Evolutionary conservation across 2,329 filamentous ascomycete genomes (phyloP), one percentile per base, ranked within the genome.

Genomic region (Microthyrium microscopicum): DNA sequence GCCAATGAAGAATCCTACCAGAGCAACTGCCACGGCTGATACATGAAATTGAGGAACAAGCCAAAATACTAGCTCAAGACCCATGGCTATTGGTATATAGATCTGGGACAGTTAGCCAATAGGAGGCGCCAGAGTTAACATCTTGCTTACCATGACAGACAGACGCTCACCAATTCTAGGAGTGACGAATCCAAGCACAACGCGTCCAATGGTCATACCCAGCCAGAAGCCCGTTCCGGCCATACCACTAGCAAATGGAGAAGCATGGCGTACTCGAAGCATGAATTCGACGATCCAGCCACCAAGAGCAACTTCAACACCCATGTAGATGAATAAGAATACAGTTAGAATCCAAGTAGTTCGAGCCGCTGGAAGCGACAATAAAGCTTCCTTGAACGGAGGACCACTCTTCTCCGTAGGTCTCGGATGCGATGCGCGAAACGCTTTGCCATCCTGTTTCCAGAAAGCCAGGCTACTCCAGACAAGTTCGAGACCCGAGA

Each of bases 201-300:
- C 58, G 2, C 83, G 62, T 0, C 83, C 82, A 0, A 82, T 52
- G 0, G 81, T 85, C 41, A 91, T 64, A 0, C 82, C 83, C 27
- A 82, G 66, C 83, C 83, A 92, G 56, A 87, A 91, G 0, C 80
- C 75, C 0, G 80, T 87, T 0, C 73, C 75, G 0, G 71, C 73
- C 57, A 89, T 70, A 3, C 82, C 82, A 21, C 77, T 74, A 2
- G 73, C 64, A 46, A 89, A 87, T 0, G 71, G 59, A 17, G 61
- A 65, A 3, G 74, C 80, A 24, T 75, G 53, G 11, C 84, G 69
- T 17, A 84, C 73, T 15, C 68, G 61, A n/a, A 85, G 71, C 80
- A 92, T 91, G 50, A 92, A 91, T 1, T 75, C 76, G 31, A 82
- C 75, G 40, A 91, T 76, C 81, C 81, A 89, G 12, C 81, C 81